Percentiles rank a stretch among this genome's conserved stretches.
Evolutionary conservation across 2,329 filamentous ascomycete species (phyloP).

Genomic region (Pestalotiopsis sp.): DNA sequence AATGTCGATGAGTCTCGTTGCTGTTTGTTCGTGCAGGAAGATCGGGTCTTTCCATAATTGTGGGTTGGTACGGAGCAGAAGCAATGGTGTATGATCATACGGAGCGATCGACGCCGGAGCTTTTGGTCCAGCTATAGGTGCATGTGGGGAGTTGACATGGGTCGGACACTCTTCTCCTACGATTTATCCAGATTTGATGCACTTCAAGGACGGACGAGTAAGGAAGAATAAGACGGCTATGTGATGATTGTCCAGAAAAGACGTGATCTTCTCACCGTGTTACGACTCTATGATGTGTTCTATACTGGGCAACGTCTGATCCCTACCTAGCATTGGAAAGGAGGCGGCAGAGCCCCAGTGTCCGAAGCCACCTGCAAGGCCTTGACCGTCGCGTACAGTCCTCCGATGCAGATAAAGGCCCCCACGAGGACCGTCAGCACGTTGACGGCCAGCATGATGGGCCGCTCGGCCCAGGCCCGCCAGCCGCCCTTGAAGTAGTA

Average conservation of each 20-base stretch:
- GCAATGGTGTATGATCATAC: not conserved
- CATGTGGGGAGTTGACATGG: too few relatives aligned
- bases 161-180: too few relatives aligned
- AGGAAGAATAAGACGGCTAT: too few relatives aligned
- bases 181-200: too few relatives aligned
- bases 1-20: not conserved
- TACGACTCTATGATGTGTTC: not conserved
- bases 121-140: not conserved
- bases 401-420: slow-evolving; percentile 50
- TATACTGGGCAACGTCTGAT: not conserved
- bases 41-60: not conserved
- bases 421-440: slow-evolving; percentile 45
- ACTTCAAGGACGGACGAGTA: too few relatives aligned
- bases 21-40: not conserved
- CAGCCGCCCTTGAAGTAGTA: slow-evolving; percentile 45
- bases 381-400: slow-evolving; percentile 51
- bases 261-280: not conserved
- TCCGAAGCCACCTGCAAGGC: slow-evolving; percentile 24
- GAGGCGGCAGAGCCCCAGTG: slow-evolving; percentile 25
- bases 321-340: slow-evolving; percentile 27
- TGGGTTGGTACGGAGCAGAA: not conserved
- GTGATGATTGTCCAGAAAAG: too few relatives aligned
- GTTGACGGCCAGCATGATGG: slow-evolving; percentile 40
- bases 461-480: slow-evolving; percentile 38
- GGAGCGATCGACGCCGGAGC: not conserved